phyloP scores from a whole-genome alignment of 1,284 basidiomycete genomes.

The Tranzscheliella williamsii region DNA sequence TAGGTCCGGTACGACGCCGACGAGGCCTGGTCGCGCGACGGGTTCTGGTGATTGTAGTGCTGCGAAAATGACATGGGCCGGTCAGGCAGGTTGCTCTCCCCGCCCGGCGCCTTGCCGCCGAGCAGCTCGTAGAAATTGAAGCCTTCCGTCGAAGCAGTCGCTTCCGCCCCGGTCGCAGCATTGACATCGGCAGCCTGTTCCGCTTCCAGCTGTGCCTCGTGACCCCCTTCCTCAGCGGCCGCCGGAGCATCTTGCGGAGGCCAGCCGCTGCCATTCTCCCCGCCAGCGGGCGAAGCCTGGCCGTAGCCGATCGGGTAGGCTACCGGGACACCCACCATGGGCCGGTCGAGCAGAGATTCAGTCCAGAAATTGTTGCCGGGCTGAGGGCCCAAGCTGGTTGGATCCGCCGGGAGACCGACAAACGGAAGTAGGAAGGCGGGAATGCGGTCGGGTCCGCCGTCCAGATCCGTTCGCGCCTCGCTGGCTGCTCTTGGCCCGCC shows the following conservation, averaged over 20 bases:
- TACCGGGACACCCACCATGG: conserved; percentile 32
- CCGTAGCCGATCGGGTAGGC: conserved; percentile 35
- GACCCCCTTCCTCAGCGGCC: not conserved
- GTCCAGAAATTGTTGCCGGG: conserved; percentile 29
- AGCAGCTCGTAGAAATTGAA: conserved; percentile 37
- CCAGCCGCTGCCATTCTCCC: conserved; percentile 26
- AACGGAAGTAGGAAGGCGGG: conserved; percentile 35
- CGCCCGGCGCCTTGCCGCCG: conserved; percentile 11
- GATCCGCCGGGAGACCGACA: conserved; percentile 37
- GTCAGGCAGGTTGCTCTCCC: conserved; percentile 17
- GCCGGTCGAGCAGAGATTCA: conserved; percentile 37
- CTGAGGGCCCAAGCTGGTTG: conserved; percentile 26
- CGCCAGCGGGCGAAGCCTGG: conserved; percentile 6
- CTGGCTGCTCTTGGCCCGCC: conserved; percentile 3
- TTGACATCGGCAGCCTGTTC: not conserved
- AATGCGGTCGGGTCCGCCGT: conserved; percentile 23
- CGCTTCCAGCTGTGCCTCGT: not conserved
- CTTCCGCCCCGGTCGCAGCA: conserved; percentile 2
- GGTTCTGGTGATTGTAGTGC: conserved; percentile 43
- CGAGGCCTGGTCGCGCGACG: conserved; percentile 20
- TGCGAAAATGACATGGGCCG: conserved; percentile 44
- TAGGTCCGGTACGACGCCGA: conserved; percentile 30
- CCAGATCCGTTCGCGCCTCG: conserved; percentile 12
- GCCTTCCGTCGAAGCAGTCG: conserved; percentile 15
- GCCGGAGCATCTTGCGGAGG: not conserved